phyloP scores from a whole-genome alignment of 768 basidiomycete genomes.

The Mycena galericulata region DNA sequence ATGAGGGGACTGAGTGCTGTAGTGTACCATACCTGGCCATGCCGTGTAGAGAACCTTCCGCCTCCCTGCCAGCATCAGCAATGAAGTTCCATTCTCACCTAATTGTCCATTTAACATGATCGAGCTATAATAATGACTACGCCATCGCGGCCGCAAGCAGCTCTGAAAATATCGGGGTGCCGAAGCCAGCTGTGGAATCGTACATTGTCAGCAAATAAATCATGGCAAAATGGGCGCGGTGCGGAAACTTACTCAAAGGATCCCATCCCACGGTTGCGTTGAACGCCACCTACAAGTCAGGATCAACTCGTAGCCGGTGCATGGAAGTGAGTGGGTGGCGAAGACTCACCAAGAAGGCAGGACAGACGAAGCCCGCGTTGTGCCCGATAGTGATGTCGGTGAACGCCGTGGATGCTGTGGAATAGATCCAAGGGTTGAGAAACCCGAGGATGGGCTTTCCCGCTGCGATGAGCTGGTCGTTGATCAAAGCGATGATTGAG shows the following conservation, averaged over 20 bases:
- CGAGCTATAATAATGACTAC: too few relatives aligned
- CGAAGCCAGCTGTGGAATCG: background rate
- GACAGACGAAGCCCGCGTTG: slow-evolving; percentile 1
- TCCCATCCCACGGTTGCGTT: slow-evolving; percentile 24
- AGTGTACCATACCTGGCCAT: too few relatives aligned
- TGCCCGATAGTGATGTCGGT: slow-evolving; percentile 5
- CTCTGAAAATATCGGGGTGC: background rate
- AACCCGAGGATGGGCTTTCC: slow-evolving; percentile 15
- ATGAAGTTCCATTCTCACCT: too few relatives aligned
- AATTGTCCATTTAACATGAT: too few relatives aligned
- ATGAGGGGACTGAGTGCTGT: too few relatives aligned
- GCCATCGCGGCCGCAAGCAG: slow-evolving; percentile 9
- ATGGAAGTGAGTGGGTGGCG: too few relatives aligned
- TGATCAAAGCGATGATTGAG: slow-evolving; percentile 50
- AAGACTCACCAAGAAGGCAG: too few relatives aligned
- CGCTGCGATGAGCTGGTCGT: slow-evolving; percentile 15
- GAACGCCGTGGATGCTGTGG: background rate
- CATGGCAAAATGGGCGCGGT: background rate
- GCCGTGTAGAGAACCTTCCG: too few relatives aligned
- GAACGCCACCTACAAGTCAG: background rate
- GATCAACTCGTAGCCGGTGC: too few relatives aligned
- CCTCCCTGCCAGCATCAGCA: too few relatives aligned
- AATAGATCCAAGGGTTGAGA: too few relatives aligned
- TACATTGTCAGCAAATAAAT: slow-evolving; percentile 7
- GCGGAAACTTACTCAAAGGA: slow-evolving; percentile 15